A percentile compares a stretch with the other conserved stretches of the same genome.
Conservation (phyloP, 768 basidiomycete genomes). For the Collybiopsis luxurians region DNA sequence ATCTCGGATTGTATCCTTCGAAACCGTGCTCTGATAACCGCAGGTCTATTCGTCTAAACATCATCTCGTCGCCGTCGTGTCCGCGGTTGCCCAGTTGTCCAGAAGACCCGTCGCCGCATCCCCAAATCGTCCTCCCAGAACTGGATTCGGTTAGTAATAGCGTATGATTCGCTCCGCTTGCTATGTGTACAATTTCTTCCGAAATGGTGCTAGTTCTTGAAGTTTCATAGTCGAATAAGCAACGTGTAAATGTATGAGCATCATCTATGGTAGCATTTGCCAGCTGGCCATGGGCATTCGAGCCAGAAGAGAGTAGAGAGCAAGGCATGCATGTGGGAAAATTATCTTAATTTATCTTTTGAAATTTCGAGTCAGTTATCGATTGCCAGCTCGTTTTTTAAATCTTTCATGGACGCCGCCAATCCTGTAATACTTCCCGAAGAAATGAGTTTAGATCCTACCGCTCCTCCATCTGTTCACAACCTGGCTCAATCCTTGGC, state of each 20-base stretch:
- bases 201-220: neutral
- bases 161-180: conserved; percentile 79
- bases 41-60: conserved; percentile 50
- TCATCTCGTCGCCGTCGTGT: conserved; percentile 14
- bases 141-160: conserved; percentile 48
- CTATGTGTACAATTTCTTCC: conserved; percentile 44
- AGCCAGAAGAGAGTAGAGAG: conserved; percentile 37
- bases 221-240: conserved; percentile 28
- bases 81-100: conserved; percentile 67
- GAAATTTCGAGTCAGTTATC: too few relatives aligned
- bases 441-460: conserved; percentile 21
- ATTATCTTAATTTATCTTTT: neutral
- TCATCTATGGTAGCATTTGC: conserved; percentile 46
- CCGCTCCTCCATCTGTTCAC: conserved; percentile 22
- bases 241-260: conserved; percentile 37
- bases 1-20: conserved; percentile 39
- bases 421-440: conserved; percentile 16
- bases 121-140: conserved; percentile 55
- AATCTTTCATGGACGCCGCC: neutral
- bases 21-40: conserved; percentile 32
- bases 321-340: conserved; percentile 6
- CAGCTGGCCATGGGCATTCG: conserved; percentile 55
- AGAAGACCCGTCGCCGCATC: conserved; percentile 63
- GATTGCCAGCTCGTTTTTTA: neutral
- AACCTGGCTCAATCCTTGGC: conserved; percentile 6